A percentile compares a stretch with the other conserved stretches of the same genome.
Evolutionary conservation across 176 grass and related monocot genomes (phyloP).

Genomic region (Zea mays): DNA sequence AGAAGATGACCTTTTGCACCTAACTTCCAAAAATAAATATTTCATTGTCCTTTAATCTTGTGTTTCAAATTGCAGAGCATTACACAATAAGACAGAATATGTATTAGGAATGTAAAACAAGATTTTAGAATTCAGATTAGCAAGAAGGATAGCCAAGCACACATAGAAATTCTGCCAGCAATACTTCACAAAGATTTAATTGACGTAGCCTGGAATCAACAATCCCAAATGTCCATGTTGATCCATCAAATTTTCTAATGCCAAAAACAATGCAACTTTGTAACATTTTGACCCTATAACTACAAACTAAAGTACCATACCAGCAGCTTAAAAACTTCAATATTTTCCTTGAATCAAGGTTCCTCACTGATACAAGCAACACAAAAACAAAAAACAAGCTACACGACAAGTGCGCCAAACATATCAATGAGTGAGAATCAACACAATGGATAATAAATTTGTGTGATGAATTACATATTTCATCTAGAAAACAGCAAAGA

Average conservation of each 20-base stretch:
- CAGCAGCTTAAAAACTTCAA: background rate
- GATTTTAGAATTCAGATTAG: background rate
- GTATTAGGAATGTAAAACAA: background rate
- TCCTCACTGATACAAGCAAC: background rate
- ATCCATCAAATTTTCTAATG: slow-evolving; percentile 4
- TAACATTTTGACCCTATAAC: background rate
- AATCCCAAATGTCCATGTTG: slow-evolving; percentile 1
- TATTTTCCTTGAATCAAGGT: slow-evolving; percentile 10
- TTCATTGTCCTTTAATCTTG: background rate
- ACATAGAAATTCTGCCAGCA: slow-evolving; percentile 8
- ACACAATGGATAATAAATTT: background rate
- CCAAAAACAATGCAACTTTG: background rate
- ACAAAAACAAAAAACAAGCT: background rate
- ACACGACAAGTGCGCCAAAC: background rate
- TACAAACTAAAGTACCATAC: slow-evolving; percentile 10
- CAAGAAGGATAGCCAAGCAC: background rate
- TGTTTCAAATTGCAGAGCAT: background rate
- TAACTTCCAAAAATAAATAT: background rate
- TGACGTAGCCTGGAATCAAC: background rate
- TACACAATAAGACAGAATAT: background rate
- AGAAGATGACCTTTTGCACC: background rate
- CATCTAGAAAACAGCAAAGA: background rate
- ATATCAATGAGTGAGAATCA: background rate
- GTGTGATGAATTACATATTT: background rate
- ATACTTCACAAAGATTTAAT: slow-evolving; percentile 27